Percentiles rank a stretch among this genome's conserved stretches.
Conservation (phyloP, 75 land plant species). For the Selaginella tamariscina region DNA sequence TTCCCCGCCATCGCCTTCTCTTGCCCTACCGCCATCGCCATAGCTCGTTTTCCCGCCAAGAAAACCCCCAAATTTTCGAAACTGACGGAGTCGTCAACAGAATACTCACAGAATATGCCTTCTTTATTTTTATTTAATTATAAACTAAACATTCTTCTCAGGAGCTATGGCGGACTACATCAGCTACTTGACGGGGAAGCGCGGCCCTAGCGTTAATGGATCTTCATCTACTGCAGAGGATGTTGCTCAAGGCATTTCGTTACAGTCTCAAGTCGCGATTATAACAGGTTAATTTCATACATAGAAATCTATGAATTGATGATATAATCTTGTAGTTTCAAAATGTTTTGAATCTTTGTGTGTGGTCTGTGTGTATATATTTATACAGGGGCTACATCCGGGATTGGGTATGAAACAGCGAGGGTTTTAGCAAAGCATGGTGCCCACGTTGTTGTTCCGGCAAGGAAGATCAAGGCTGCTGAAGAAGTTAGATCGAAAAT, state of each 20-base stretch:
- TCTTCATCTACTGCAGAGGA: constrained; percentile 48
- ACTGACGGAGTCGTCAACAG: too few relatives aligned
- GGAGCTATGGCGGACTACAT: not conserved
- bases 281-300: constrained; percentile 34
- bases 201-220: constrained; percentile 36
- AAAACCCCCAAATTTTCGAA: too few relatives aligned
- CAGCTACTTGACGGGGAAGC: constrained; percentile 13
- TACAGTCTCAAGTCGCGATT: constrained; percentile 38
- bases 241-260: constrained; percentile 44
- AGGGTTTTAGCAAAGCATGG: constrained; percentile 60
- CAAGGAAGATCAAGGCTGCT: constrained; percentile 53
- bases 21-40: too few relatives aligned
- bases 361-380: not conserved
- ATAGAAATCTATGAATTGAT: not conserved
- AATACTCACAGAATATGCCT: too few relatives aligned
- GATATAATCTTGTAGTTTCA: too few relatives aligned
- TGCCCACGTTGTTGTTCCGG: constrained; percentile 54
- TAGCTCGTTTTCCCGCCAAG: too few relatives aligned
- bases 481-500: constrained; percentile 45
- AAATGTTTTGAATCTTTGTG: too few relatives aligned
- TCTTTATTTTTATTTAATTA: too few relatives aligned
- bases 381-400: constrained; percentile 60
- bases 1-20: too few relatives aligned
- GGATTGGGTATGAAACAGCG: constrained; percentile 80
- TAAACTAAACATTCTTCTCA: too few relatives aligned